Conservation (phyloP, 805 yeast species). For the Metschnikowia vanudenii region DNA sequence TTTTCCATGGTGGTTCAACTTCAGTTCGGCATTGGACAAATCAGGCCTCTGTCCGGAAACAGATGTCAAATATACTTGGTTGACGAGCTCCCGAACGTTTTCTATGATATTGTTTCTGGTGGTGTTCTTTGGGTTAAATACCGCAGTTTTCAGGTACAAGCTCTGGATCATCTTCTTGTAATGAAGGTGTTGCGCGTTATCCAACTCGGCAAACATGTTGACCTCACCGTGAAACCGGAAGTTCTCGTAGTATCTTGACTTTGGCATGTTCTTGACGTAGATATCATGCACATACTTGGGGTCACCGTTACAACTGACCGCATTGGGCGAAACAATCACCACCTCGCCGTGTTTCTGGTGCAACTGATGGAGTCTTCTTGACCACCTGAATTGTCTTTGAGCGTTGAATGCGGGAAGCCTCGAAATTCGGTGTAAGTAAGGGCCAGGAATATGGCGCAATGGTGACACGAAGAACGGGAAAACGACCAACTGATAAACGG, state of each 20-base stretch:
- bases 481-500: conserved; percentile 33
- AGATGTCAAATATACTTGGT: conserved; percentile 27
- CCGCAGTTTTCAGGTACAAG: conserved; percentile 35
- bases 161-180: conserved; percentile 32
- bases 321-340: conserved; percentile 58
- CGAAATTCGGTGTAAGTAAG: conserved; percentile 48
- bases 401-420: conserved; percentile 31
- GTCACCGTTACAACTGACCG: conserved; percentile 57
- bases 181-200: conserved; percentile 30
- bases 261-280: conserved; percentile 55
- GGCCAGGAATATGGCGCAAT: conserved; percentile 56
- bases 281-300: conserved; percentile 50
- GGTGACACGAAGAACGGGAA: conserved; percentile 52
- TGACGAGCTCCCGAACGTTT: conserved; percentile 27
- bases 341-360: conserved; percentile 62
- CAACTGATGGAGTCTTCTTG: conserved; percentile 40
- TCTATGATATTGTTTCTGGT: conserved; percentile 26
- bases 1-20: conserved; percentile 26
- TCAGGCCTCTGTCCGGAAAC: conserved; percentile 34
- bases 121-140: conserved; percentile 29
- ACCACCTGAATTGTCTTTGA: conserved; percentile 47
- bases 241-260: conserved; percentile 56
- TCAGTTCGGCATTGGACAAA: conserved; percentile 29
- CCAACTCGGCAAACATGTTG: conserved; percentile 60
- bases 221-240: conserved; percentile 56